Conservation (phyloP, 164 flowering plant genomes). For the Brasenia schreberi region DNA sequence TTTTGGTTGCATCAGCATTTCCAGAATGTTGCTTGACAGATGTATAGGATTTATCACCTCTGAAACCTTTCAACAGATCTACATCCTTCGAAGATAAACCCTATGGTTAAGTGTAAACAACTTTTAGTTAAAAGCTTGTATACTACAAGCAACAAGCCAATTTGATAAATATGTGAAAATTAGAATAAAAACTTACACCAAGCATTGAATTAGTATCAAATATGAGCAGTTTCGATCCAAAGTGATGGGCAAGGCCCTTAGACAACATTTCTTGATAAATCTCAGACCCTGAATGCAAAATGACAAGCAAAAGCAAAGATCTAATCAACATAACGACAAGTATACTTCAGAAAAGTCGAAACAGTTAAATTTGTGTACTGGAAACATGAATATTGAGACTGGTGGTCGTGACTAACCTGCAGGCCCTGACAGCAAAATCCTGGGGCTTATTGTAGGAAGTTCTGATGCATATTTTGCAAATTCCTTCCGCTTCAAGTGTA, state of each 20-base stretch:
- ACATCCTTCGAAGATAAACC: constrained; percentile 64
- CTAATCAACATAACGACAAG: no score
- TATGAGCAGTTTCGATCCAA: constrained; percentile 74
- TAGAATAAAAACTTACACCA: constrained; percentile 44
- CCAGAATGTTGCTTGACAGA: constrained; percentile 30
- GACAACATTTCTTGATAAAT: constrained; percentile 90
- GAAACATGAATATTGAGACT: no score
- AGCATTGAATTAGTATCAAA: constrained; percentile 67
- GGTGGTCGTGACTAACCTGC: constrained; percentile 30
- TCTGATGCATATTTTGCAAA: constrained; percentile 64
- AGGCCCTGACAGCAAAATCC: constrained; percentile 85
- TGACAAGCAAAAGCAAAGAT: neutral
- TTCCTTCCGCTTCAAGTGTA: constrained; percentile 65
- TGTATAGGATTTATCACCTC: constrained; percentile 36
- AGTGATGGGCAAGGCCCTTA: constrained; percentile 75
- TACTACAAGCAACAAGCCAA: neutral
- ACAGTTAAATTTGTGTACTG: neutral
- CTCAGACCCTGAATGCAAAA: constrained; percentile 53
- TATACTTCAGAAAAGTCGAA: neutral
- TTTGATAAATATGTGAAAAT: neutral
- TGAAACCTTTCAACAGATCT: constrained; percentile 46
- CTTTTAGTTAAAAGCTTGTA: neutral
- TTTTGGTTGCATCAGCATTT: constrained; percentile 28
- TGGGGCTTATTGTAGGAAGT: constrained; percentile 63
- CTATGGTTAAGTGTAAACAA: constrained; percentile 19